Evolutionary conservation across 257 asterid genomes (phyloP).

Genomic region (Coffea canephora): DNA sequence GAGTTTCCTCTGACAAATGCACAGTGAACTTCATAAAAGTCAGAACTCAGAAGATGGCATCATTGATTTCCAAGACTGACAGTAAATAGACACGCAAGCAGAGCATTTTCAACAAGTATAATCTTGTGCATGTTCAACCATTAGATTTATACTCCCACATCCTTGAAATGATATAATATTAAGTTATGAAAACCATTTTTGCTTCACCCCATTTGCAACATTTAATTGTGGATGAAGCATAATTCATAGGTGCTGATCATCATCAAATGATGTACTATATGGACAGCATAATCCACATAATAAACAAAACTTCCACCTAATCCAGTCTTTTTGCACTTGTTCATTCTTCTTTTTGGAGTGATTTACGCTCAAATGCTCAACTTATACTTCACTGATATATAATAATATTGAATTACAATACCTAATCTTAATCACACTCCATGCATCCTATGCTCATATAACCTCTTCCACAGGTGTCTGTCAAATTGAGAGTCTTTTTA

Average conservation of each 20-base stretch:
- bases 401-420: not conserved
- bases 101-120: not conserved
- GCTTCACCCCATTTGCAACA: not conserved
- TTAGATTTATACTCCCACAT: too few species aligned
- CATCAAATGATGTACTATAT: not conserved
- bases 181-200: not conserved
- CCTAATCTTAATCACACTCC: not conserved
- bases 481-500: not conserved
- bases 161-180: not conserved
- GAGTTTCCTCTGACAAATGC: not conserved
- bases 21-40: too few species aligned
- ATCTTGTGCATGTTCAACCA: not conserved
- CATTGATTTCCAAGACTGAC: not conserved
- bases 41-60: not conserved
- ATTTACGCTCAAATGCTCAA: not conserved
- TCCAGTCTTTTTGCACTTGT: not conserved
- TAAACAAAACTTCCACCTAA: not conserved
- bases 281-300: not conserved
- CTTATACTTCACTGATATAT: too few species aligned
- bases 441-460: not conserved
- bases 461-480: not conserved
- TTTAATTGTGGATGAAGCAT: not conserved
- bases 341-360: not conserved
- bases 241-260: not conserved
- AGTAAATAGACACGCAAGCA: not conserved